Base-by-base conservation (phyloP, 192 early-diverging fungal species). In the Dispira simplex region DNA sequence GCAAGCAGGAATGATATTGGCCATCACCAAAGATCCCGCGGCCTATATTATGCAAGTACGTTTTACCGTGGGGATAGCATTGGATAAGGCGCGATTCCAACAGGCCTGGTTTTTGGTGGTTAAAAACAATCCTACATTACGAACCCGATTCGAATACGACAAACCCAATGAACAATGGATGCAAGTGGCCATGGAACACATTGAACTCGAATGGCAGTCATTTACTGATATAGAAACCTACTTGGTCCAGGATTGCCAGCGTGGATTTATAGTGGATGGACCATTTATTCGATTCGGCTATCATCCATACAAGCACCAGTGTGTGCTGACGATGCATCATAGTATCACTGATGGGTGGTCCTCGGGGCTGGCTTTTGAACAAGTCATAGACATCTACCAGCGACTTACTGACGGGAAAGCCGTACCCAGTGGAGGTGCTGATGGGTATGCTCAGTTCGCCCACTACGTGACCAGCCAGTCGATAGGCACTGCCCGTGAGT, bases 41-140 rank as follows among this genome's bases (percentile, higher is more conserved):
- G 59, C 59, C 5, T 62, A 62, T 45, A 62, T 62, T 20, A 45
- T 62, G 12, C 59, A 62, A n/a, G 14, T 46, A 8, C 11, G 44
- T n/a, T 39, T 45, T 14, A 45, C 20, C 16, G 9, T 45, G 6
- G 23, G 18, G 8, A 45, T 43, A 9, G 44, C 8, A 25, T 45
- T 62, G 16, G 59, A 62, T 43, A n/a, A 45, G 14, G 43, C 12
- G 44, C 5, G 43, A 46, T 46, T 62, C n/a, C 28, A 45, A 10
- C 32, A 20, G 43, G 44, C 43, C 44, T 62, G 59, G 44, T 11
- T 5, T 23, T 2, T 12, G 2, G 39, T 62, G 28, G 44, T 46
- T 14, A 2, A 14, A 20, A 16, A 44, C 39, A 39, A 62, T 45
- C 44, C 16, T 4, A 62, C 46, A 32, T 25, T 62, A n/a, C 59